Evolutionary conservation across 495 filamentous ascomycete species (phyloP).

Genomic region (Neurospora sp.): DNA sequence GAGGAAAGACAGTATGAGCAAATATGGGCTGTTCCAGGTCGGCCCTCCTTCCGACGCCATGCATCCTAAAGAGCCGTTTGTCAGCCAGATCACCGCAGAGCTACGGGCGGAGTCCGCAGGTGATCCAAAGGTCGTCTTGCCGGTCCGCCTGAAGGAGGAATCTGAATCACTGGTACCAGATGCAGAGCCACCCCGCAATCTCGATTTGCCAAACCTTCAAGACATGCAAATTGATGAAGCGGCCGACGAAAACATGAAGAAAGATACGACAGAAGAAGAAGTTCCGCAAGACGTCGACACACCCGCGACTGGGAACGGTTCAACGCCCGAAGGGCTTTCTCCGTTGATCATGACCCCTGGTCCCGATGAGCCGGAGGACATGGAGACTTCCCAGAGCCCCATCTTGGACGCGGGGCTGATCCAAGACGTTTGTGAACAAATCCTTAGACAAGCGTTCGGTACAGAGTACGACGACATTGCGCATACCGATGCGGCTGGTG

Average conservation of each 20-base stretch:
- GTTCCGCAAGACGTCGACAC: background rate
- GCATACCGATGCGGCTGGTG: conserved; percentile 2
- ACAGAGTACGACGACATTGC: conserved; percentile 18
- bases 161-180: background rate
- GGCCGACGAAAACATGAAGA: background rate
- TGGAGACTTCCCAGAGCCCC: background rate
- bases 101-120: background rate
- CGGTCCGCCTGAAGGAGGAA: background rate
- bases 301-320: background rate
- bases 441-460: conserved; percentile 16
- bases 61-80: background rate
- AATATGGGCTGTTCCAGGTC: background rate
- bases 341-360: background rate
- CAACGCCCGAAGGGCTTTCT: background rate
- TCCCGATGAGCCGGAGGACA: background rate
- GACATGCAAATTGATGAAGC: background rate
- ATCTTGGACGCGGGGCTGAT: conserved; percentile 5
- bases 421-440: conserved; percentile 13
- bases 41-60: background rate
- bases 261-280: background rate
- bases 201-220: background rate
- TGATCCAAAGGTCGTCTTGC: background rate
- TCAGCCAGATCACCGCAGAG: background rate
- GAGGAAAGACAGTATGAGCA: background rate
- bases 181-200: background rate